Percentiles rank a stretch among this genome's conserved stretches.
Conservation (phyloP, 257 asterid genomes). For the Euphrasia confusa region DNA sequence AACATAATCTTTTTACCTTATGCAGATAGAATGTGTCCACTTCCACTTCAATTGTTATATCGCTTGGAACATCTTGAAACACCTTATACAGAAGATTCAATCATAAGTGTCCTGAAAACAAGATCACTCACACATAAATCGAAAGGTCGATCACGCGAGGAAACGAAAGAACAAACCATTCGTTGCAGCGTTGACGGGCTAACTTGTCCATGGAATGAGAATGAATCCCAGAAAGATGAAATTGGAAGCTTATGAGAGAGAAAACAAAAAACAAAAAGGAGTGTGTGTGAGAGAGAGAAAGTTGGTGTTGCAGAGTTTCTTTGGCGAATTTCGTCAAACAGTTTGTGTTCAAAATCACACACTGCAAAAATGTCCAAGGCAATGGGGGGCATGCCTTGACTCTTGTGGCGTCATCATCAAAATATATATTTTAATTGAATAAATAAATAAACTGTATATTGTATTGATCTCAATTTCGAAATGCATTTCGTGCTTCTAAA, state of each 20-base stretch:
- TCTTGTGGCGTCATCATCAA: too few species aligned
- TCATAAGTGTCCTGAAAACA: slow-evolving; percentile 1
- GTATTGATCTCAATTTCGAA: too few species aligned
- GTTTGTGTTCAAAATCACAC: too few species aligned
- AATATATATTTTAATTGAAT: too few species aligned
- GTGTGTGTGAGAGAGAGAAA: too few species aligned
- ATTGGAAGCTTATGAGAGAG: slow-evolving; percentile 30
- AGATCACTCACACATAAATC: neutral
- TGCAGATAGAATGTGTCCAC: slow-evolving; percentile 74
- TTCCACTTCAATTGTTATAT: slow-evolving; percentile 68
- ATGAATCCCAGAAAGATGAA: slow-evolving; percentile 24
- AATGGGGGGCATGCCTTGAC: too few species aligned
- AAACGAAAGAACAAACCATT: slow-evolving; percentile 49
- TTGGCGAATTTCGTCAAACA: too few species aligned
- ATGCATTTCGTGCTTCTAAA: too few species aligned
- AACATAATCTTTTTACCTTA: slow-evolving; percentile 45
- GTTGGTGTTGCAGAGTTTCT: too few species aligned
- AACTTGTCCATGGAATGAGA: slow-evolving; percentile 49
- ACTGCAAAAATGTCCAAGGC: too few species aligned
- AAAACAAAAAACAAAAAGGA: slow-evolving; percentile 24
- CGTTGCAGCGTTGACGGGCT: slow-evolving; percentile 60
- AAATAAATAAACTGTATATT: too few species aligned
- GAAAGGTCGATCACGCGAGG: neutral
- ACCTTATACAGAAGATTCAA: slow-evolving; percentile 46
- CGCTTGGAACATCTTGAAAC: slow-evolving; percentile 91